Evolutionary conservation across 306 rosid species (phyloP).

Genomic region (Casuarina glauca): DNA sequence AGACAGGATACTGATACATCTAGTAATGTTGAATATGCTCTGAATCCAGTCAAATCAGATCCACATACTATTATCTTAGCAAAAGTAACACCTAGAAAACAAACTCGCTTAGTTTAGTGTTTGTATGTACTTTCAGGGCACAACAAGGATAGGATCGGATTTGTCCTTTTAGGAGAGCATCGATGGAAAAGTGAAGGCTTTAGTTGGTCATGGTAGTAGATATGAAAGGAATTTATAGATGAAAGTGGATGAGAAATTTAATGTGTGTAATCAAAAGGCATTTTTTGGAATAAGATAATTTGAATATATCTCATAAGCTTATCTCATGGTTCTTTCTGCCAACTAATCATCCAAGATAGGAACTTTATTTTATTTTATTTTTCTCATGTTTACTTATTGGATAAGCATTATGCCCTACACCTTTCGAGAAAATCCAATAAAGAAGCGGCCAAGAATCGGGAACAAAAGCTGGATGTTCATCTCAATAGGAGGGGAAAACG

Average conservation of each 20-base stretch:
- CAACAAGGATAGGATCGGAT: not conserved
- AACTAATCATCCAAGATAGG: not conserved
- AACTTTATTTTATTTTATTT: not conserved
- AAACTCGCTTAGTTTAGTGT: slow-evolving; percentile 23
- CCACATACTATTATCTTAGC: slow-evolving; percentile 16
- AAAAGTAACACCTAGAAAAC: slow-evolving; percentile 18
- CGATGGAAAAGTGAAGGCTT: not conserved
- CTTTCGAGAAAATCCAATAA: not conserved
- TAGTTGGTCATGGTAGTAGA: not conserved
- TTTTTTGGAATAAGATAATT: not conserved
- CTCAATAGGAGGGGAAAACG: not conserved
- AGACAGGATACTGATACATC: not conserved
- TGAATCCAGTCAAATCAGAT: not conserved
- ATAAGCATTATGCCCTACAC: not conserved
- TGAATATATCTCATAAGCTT: not conserved
- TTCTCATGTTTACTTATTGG: not conserved
- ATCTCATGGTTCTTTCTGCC: slow-evolving; percentile 23
- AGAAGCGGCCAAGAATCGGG: not conserved
- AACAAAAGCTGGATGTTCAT: not conserved
- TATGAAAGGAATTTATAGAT: not conserved
- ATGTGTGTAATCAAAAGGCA: not conserved
- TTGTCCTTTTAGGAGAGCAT: not conserved
- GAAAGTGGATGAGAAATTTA: not conserved
- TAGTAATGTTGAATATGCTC: slow-evolving; percentile 17
- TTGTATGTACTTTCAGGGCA: not conserved